Evolutionary conservation across 2,329 filamentous ascomycete species (phyloP).

Genomic region (Fusarium pseudocircinatum): DNA sequence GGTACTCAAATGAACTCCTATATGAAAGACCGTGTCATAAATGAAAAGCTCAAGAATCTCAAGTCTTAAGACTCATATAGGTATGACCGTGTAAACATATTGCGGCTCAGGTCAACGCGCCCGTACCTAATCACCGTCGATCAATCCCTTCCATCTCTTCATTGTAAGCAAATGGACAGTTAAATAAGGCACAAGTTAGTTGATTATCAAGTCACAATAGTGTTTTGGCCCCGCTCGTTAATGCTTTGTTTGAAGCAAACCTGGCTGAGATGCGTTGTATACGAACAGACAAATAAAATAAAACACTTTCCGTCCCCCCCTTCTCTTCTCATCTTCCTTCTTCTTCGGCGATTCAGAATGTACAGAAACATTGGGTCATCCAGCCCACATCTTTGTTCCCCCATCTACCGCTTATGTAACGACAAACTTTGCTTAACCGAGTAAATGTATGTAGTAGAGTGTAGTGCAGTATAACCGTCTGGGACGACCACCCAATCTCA

Average conservation of each 20-base stretch:
- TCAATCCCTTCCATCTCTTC: not conserved
- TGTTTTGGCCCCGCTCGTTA: slow-evolving; percentile 38
- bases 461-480: slow-evolving; percentile 35
- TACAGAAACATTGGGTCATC: slow-evolving; percentile 28
- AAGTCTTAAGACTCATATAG: not conserved
- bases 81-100: slow-evolving; percentile 16
- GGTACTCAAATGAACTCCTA: not conserved
- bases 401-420: slow-evolving; percentile 24
- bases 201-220: slow-evolving; percentile 13
- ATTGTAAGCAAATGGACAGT: slow-evolving; percentile 10
- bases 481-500: slow-evolving; percentile 39
- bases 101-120: not conserved
- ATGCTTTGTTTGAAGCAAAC: slow-evolving; percentile 39
- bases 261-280: slow-evolving; percentile 42
- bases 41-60: not conserved
- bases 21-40: not conserved
- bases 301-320: slow-evolving; percentile 9
- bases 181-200: slow-evolving; percentile 9
- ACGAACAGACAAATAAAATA: slow-evolving; percentile 39
- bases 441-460: slow-evolving; percentile 40
- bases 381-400: slow-evolving; percentile 29
- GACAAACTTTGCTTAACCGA: slow-evolving; percentile 38
- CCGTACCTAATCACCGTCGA: not conserved
- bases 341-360: slow-evolving; percentile 22
- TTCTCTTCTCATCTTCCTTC: not conserved